Conservation (phyloP, 371 early-diverging fungal genomes). For the Mucor velutinosus region DNA sequence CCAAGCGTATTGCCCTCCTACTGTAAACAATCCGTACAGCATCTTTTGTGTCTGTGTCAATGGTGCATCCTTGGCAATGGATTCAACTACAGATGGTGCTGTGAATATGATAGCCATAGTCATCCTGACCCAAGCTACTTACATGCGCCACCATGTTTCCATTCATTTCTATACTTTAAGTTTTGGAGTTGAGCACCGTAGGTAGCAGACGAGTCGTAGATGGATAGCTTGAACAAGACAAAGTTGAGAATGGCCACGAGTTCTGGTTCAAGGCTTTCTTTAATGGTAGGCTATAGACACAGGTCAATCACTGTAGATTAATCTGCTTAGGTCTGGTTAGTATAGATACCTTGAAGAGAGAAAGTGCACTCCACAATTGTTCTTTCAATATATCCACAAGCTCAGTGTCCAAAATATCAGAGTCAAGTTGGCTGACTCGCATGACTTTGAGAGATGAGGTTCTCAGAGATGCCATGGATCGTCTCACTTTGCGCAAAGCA, state of each 20-base stretch:
- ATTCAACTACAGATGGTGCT: slow-evolving; percentile 50
- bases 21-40: slow-evolving; percentile 58
- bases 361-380: slow-evolving; percentile 67
- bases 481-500: slow-evolving; percentile 51
- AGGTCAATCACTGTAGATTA: neutral
- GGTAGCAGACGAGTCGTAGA: slow-evolving; percentile 65
- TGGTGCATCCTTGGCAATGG: slow-evolving; percentile 62
- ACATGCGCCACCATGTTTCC: slow-evolving; percentile 63
- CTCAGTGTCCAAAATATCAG: slow-evolving; percentile 82
- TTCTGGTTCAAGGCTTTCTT: slow-evolving; percentile 67
- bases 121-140: slow-evolving; percentile 24
- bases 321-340: neutral
- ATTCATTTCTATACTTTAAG: slow-evolving; percentile 76
- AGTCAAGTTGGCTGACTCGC: slow-evolving; percentile 88
- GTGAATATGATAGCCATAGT: no score
- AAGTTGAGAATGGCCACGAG: slow-evolving; percentile 56
- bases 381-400: slow-evolving; percentile 76
- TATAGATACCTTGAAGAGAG: slow-evolving; percentile 67
- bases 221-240: slow-evolving; percentile 63
- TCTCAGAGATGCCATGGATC: slow-evolving; percentile 56
- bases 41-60: slow-evolving; percentile 62
- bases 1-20: slow-evolving; percentile 81
- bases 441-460: slow-evolving; percentile 67
- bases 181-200: slow-evolving; percentile 74
- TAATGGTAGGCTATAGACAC: slow-evolving; percentile 50